These are phyloP conservation scores for Colletotrichum nymphaeae DNA, from an alignment of 2,329 filamentous ascomycete genomes.

Conservation along the genomic window DNA sequence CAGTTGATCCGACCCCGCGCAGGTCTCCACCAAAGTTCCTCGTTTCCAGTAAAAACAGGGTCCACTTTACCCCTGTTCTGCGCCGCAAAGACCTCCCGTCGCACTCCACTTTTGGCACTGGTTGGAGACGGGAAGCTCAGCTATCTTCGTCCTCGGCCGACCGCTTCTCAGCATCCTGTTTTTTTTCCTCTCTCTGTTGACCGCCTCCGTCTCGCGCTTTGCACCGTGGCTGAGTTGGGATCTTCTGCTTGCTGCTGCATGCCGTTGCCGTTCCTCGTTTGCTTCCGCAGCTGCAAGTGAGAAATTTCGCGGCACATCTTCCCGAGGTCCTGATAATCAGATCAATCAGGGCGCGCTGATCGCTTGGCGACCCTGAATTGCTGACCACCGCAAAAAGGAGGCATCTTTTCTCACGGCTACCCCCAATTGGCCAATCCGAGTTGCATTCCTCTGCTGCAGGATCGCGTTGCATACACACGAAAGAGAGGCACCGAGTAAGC, in stretches of 20 bases:
- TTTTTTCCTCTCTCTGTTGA: slow-evolving; percentile 1
- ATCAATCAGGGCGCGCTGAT: neutral
- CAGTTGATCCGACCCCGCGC: slow-evolving; percentile 19
- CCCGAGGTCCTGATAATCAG: neutral
- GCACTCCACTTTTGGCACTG: too few species aligned
- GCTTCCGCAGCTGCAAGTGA: slow-evolving; percentile 7
- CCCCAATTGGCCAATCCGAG: slow-evolving; percentile 18
- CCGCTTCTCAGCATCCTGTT: slow-evolving; percentile 25
- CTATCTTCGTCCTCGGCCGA: slow-evolving; percentile 26
- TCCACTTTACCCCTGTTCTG: slow-evolving; percentile 27
- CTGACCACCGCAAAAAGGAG: slow-evolving; percentile 3
- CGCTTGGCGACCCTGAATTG: neutral
- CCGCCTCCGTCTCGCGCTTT: neutral
- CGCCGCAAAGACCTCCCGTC: neutral
- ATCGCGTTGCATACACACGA: neutral
- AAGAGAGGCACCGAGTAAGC: neutral
- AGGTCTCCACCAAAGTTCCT: neutral
- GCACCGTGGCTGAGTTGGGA: neutral
- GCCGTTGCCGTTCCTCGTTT: neutral
- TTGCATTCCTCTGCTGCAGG: neutral
- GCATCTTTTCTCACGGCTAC: neutral
- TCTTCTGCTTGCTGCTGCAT: neutral
- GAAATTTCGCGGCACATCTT: neutral
- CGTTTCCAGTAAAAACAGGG: slow-evolving; percentile 23
- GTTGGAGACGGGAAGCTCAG: neutral